A percentile compares a stretch with the other conserved stretches of the same genome.
Conservation (phyloP, 2,329 filamentous ascomycete species). For the Aspergillus udagawae region DNA sequence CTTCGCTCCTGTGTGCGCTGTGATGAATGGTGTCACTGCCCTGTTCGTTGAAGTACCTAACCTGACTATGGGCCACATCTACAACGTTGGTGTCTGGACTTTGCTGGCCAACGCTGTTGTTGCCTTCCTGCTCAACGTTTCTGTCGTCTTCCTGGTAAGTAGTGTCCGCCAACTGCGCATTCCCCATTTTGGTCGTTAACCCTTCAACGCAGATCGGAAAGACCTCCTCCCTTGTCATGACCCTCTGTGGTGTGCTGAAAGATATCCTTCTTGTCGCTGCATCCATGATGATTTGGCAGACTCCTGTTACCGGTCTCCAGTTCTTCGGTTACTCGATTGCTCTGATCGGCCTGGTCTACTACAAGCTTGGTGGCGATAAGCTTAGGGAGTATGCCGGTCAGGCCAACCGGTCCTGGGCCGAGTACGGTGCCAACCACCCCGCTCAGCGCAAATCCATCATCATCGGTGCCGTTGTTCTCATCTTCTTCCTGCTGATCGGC, state of each 20-base stretch:
- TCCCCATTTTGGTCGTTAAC: background rate
- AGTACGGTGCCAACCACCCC: constrained; percentile 75
- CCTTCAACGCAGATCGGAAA: constrained; percentile 65
- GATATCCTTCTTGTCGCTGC: constrained; percentile 76
- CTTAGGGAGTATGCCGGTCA: constrained; percentile 74
- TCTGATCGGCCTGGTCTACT: constrained; percentile 61
- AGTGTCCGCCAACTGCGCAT: background rate
- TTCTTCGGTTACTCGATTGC: constrained; percentile 75
- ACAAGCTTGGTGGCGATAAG: constrained; percentile 71
- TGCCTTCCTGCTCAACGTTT: constrained; percentile 76
- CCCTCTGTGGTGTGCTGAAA: constrained; percentile 80
- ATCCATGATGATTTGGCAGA: constrained; percentile 74
- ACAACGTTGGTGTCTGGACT: constrained; percentile 61
- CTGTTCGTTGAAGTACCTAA: constrained; percentile 64
- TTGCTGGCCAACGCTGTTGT: constrained; percentile 71
- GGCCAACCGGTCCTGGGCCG: constrained; percentile 73
- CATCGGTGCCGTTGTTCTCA: constrained; percentile 58
- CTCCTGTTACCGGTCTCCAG: constrained; percentile 66
- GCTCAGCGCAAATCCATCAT: constrained; percentile 73
- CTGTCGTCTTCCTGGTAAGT: constrained; percentile 79
- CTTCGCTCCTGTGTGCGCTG: constrained; percentile 77
- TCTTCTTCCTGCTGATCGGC: constrained; percentile 68
- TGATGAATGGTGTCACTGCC: constrained; percentile 72
- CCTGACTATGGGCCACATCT: constrained; percentile 64
- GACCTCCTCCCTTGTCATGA: constrained; percentile 81